A percentile compares a stretch with the other conserved stretches of the same genome.
Evolutionary conservation across 2,329 filamentous ascomycete species (phyloP).

Genomic region (Rugonectria rugulosa): DNA sequence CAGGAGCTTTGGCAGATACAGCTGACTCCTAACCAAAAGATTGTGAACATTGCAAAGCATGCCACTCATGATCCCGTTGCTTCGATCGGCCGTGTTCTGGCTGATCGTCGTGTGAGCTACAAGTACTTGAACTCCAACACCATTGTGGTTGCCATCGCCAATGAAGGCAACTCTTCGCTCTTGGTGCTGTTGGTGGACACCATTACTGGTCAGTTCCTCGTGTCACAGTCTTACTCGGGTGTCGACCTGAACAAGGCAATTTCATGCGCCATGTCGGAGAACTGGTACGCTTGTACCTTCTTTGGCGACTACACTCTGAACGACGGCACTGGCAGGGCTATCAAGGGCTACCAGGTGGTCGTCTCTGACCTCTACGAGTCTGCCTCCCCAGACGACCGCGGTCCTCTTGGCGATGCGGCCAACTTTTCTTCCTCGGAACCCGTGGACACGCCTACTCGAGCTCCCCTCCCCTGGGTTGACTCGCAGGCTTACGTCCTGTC

Average conservation of each 20-base stretch:
- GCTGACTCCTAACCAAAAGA: conserved; percentile 69
- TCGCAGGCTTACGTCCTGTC: conserved; percentile 84
- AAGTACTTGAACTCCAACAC: conserved; percentile 95
- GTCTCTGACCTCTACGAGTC: conserved; percentile 93
- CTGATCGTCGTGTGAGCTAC: conserved; percentile 92
- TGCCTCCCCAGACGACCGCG: conserved; percentile 81
- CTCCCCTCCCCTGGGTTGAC: conserved; percentile 74
- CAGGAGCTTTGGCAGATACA: conserved; percentile 76
- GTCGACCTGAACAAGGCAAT: conserved; percentile 79
- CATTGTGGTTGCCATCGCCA: conserved; percentile 74
- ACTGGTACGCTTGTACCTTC: conserved; percentile 93
- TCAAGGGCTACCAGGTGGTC: conserved; percentile 86
- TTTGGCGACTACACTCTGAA: conserved; percentile 67
- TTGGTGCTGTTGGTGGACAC: conserved; percentile 85
- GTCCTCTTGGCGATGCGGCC: conserved; percentile 71
- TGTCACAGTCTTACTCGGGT: conserved; percentile 73
- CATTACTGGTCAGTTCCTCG: conserved; percentile 81
- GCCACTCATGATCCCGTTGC: conserved; percentile 86
- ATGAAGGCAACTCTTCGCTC: conserved; percentile 65
- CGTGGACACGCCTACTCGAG: conserved; percentile 61
- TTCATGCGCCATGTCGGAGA: conserved; percentile 83
- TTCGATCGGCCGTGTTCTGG: conserved; percentile 92
- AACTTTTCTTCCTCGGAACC: conserved; percentile 84
- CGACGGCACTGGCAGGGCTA: conserved; percentile 60
- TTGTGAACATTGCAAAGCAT: conserved; percentile 72